Evolutionary conservation across 768 basidiomycete species (phyloP).

Genomic region (Sarcodon sp.): DNA sequence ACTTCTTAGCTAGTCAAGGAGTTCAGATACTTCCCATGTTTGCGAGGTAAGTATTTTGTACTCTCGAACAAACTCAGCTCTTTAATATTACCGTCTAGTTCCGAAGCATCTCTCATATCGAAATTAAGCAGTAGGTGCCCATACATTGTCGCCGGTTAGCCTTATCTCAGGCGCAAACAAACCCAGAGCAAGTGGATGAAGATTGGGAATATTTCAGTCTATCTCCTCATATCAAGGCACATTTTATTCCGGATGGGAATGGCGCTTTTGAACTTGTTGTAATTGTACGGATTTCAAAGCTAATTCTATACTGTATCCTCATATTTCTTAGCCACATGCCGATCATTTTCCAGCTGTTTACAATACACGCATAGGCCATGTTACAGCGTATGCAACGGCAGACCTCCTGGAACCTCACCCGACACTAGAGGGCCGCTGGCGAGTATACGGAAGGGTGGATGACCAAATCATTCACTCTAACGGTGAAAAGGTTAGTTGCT

Average conservation of each 20-base stretch:
- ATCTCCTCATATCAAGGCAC: conserved; percentile 4
- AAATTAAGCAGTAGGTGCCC: too few species aligned
- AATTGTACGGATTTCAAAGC: conserved; percentile 5
- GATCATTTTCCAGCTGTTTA: conserved; percentile 6
- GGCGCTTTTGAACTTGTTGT: conserved; percentile 12
- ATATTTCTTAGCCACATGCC: too few species aligned
- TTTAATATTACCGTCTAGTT: too few species aligned
- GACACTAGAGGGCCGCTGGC: conserved; percentile 19
- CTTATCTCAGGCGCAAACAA: too few species aligned
- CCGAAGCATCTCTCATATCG: too few species aligned
- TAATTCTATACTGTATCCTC: background rate
- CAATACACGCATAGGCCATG: conserved; percentile 19
- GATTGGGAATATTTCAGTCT: conserved; percentile 14
- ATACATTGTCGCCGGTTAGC: too few species aligned
- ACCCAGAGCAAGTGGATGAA: conserved; percentile 4
- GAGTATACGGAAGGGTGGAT: conserved; percentile 26
- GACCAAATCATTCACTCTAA: conserved; percentile 19
- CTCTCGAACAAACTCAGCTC: too few species aligned
- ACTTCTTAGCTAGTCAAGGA: conserved; percentile 4
- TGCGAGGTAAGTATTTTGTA: conserved; percentile 3
- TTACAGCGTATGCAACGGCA: conserved; percentile 21
- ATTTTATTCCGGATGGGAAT: conserved; percentile 9
- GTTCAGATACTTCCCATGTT: conserved; percentile 5
- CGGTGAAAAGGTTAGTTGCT: background rate
- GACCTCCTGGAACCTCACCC: conserved; percentile 30